Evolutionary conservation across 164 flowering plant species (phyloP), one percentile per base, ranked within the genome.

Genomic region (Protea cynaroides): DNA sequence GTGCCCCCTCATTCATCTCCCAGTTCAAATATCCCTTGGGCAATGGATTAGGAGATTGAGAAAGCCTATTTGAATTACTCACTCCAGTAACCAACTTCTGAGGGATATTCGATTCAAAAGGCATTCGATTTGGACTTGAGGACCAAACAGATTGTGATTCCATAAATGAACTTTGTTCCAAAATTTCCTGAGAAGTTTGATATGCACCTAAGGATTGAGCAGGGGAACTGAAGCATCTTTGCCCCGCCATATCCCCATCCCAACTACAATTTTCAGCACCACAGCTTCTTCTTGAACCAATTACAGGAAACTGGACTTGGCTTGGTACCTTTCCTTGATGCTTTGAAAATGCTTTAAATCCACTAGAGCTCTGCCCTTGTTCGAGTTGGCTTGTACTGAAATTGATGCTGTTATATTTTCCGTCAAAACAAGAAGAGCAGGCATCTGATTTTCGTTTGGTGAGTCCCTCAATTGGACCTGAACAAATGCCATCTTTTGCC

Each of bases 141-240:
- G 82, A 58, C 75, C 76, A 71, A 51, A 60, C 54, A 62, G 22
- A 59, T 40, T 56, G 66, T 25, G 65, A 62, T 64, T 69, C 78
- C 23, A 43, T 38, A 54, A 55, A 50, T 25, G 73, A 67, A 38
- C 46, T 58, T 21, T 70, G 72, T 9, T 49, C 68, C 24, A 69
- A 65, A 66, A 46, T 52, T 44, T 14, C 59, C 53, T 69, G 78
- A 70, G 70, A 65, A 19, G 59, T 40, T 40, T 66, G 67, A 65
- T 64, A 75, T 50, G 64, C 65, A 64, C 73, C 71, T 15, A 65
- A 65, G 52, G 62, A 56, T 57, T 62, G 79, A 37, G 63, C 51
- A 60, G 51, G 63, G 64, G 72, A 29, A 44, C 62, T 62, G 51
- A 76, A 68, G 57, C 69, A 59, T 65, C 61, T 66, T 18, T 54